A percentile compares a stretch with the other conserved stretches of the same genome.
phyloP scores from a whole-genome alignment of 2,329 filamentous ascomycete species.

The Podosphaera leucotricha region DNA sequence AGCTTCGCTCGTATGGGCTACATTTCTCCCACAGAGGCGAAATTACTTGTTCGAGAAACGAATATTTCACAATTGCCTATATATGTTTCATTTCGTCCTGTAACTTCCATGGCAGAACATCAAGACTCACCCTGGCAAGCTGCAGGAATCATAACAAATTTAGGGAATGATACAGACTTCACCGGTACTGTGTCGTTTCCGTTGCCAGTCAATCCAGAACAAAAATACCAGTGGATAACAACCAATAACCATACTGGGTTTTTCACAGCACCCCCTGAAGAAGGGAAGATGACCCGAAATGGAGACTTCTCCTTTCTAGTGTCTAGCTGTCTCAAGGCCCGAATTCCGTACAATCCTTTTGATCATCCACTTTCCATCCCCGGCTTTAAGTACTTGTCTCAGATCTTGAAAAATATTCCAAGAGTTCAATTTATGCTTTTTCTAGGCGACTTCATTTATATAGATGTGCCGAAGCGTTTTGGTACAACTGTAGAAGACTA shows the following conservation, averaged over 20 bases:
- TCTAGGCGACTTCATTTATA: conserved; percentile 72
- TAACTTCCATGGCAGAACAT: conserved; percentile 25
- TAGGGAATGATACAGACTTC: conserved; percentile 61
- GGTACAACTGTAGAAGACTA: conserved; percentile 54
- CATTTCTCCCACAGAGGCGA: conserved; percentile 58
- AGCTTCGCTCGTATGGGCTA: conserved; percentile 76
- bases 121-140: conserved; percentile 41
- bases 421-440: conserved; percentile 56
- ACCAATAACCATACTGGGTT: conserved; percentile 72
- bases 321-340: conserved; percentile 77
- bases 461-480: conserved; percentile 66
- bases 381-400: conserved; percentile 54
- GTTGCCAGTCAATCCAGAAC: conserved; percentile 40
- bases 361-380: conserved; percentile 63
- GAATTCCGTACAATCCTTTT: conserved; percentile 72
- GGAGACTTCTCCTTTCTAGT: conserved; percentile 75
- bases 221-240: conserved; percentile 58
- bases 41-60: conserved; percentile 66
- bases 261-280: conserved; percentile 53
- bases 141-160: conserved; percentile 35
- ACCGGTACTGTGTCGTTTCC: conserved; percentile 47
- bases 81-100: conserved; percentile 39
- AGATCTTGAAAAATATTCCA: conserved; percentile 40
- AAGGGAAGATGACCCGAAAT: conserved; percentile 38
- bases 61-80: conserved; percentile 51